Evolutionary conservation across 192 early-diverging fungal genomes (phyloP).

Genomic region (Backusella parvicylindrica): DNA sequence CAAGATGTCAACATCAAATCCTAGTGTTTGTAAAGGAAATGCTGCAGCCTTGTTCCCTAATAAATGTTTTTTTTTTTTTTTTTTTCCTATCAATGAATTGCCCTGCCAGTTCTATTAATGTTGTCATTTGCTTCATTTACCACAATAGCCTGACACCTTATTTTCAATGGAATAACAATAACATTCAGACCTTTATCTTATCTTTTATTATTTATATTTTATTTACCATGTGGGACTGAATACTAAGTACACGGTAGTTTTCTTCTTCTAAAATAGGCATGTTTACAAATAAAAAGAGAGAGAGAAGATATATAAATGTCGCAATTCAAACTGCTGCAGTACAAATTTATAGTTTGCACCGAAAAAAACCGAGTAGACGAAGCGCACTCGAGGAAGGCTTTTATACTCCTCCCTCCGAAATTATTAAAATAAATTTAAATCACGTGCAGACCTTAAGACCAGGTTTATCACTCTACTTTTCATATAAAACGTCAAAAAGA

Average conservation of each 20-base stretch:
- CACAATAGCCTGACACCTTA: conserved; percentile 50
- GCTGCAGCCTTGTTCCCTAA: conserved; percentile 87
- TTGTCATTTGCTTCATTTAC: conserved; percentile 23
- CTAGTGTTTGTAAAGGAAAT: conserved; percentile 87
- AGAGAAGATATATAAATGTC: neutral
- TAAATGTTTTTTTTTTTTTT: conserved; percentile 54
- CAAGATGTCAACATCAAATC: conserved; percentile 88
- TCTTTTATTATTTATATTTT: too few relatives aligned
- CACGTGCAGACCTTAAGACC: too few relatives aligned
- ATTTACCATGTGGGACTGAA: conserved; percentile 49
- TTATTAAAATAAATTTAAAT: too few relatives aligned
- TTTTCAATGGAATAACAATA: too few relatives aligned
- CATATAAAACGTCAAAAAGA: too few relatives aligned
- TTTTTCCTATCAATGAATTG: neutral
- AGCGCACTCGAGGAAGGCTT: too few relatives aligned
- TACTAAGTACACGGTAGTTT: conserved; percentile 39
- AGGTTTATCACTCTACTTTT: too few relatives aligned
- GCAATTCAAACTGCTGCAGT: neutral
- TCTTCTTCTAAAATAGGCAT: conserved; percentile 12
- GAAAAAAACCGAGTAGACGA: too few relatives aligned
- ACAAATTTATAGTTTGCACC: too few relatives aligned
- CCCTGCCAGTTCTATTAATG: neutral
- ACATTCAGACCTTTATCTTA: too few relatives aligned
- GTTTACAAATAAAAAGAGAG: neutral
- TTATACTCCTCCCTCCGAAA: too few relatives aligned